phyloP scores from a whole-genome alignment of 768 basidiomycete species.

The Pleurotus sapidus region DNA sequence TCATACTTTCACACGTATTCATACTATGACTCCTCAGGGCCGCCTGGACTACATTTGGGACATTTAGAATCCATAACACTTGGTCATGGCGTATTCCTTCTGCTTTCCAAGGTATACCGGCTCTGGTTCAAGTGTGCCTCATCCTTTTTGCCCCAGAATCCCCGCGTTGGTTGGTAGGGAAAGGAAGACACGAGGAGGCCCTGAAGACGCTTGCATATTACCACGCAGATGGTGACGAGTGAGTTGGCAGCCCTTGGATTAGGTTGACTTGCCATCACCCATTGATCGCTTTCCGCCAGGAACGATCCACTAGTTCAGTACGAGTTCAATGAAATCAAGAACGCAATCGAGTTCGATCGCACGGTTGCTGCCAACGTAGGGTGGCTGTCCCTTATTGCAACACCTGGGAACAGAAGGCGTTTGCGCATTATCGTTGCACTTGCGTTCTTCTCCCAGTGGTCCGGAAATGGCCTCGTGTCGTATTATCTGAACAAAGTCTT shows the following conservation, averaged over 20 bases:
- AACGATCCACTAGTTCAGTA: slow-evolving; percentile 55
- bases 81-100: slow-evolving; percentile 17
- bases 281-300: slow-evolving; percentile 18
- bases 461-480: too few species aligned
- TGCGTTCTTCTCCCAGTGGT: slow-evolving; percentile 54
- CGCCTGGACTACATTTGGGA: slow-evolving; percentile 68
- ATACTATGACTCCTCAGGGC: slow-evolving; percentile 29
- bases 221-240: slow-evolving; percentile 50
- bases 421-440: slow-evolving; percentile 56
- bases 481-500: too few species aligned
- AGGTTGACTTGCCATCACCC: background rate
- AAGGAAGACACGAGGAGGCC: slow-evolving; percentile 43
- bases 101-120: slow-evolving; percentile 30
- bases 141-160: slow-evolving; percentile 41
- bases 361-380: slow-evolving; percentile 36
- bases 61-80: slow-evolving; percentile 39
- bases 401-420: slow-evolving; percentile 49
- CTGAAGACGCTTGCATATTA: slow-evolving; percentile 50
- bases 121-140: slow-evolving; percentile 30
- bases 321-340: slow-evolving; percentile 28
- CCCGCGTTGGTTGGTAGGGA: slow-evolving; percentile 22
- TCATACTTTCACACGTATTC: background rate
- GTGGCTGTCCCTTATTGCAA: slow-evolving; percentile 43
- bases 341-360: slow-evolving; percentile 34
- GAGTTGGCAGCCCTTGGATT: too few species aligned